phyloP scores from a whole-genome alignment of 1,284 basidiomycete species.

The Boletus subluridellus region DNA sequence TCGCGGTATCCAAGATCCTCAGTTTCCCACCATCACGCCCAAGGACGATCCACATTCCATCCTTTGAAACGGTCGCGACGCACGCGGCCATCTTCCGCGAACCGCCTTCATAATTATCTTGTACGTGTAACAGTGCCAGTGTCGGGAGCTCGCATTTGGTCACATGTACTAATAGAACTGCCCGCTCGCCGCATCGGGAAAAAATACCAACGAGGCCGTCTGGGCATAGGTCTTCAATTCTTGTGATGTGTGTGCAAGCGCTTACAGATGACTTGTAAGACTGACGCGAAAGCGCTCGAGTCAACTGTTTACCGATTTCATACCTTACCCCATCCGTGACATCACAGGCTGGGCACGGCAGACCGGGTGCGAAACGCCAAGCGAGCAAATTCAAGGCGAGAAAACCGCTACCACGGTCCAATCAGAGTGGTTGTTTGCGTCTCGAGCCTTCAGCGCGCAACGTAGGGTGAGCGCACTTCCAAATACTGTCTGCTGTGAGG shows the following conservation, averaged over 20 bases:
- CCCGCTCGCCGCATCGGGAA: not conserved
- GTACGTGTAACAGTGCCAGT: not conserved
- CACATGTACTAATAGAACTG: not conserved
- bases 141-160: not conserved
- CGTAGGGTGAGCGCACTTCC: no score
- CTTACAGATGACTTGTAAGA: not conserved
- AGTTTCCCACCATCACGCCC: slow-evolving; percentile 2
- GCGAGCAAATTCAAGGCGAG: not conserved
- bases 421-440: no score
- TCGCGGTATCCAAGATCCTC: not conserved
- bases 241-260: not conserved
- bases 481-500: no score
- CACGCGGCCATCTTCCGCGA: not conserved
- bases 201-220: slow-evolving; percentile 4
- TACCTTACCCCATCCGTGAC: slow-evolving; percentile 3
- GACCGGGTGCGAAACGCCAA: not conserved
- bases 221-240: not conserved
- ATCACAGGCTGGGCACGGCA: not conserved
- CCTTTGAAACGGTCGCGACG: slow-evolving; percentile 1
- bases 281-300: not conserved
- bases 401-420: not conserved
- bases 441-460: no score
- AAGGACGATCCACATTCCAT: slow-evolving; percentile 4
- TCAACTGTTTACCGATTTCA: not conserved
- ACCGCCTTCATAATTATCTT: not conserved